Evolutionary conservation across 306 rosid genomes (phyloP), one percentile per base, ranked within the genome.

Genomic region (Morella rubra): DNA sequence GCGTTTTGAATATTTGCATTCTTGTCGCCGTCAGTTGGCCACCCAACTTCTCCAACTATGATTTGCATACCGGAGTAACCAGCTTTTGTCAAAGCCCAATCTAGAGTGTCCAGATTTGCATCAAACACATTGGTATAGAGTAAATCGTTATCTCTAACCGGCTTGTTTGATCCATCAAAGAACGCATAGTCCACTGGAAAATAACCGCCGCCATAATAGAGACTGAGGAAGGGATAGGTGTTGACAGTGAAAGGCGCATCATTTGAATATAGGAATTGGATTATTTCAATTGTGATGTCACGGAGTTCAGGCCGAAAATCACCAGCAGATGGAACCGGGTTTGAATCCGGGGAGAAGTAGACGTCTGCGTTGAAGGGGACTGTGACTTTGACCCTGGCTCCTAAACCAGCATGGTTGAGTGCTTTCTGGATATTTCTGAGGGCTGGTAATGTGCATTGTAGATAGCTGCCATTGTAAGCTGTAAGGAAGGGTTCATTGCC

Each of bases 361-460:
- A 88, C 78, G 84, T 95, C 98, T 8, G 98, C 96, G 79, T 95
- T 95, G 89, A 95, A 89, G n/a, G 98, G 97, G 59, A 95, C 93
- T 5, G 97, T 95, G 73, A 81, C 90, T 83, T 95, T 95, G 69
- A 95, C 88, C 75, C 81, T 81, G 69, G 87, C 77, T 7, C 92
- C 96, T 44, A 85, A 50, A 5, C 91, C 93, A 46, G 91, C 90
- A 42, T 84, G 70, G 52, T 89, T 77, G n/a, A 95, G 89, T 5
- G 97, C 90, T 80, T 84, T 56, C 61, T 92, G 98, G 76, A 92
- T 85, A 41, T 95, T 88, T 91, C 75, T 90, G 15, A 95, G 86
- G 69, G 98, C 97, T 15, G 97, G 98, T 27, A 92, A 79, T 41
- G 97, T 88, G 45, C 79, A 74, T 9, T 53, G 84, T 54, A 89